Evolutionary conservation across 106 monocot genomes (phyloP), one percentile per base, ranked within the genome.

Genomic region (Phalaenopsis aphrodite): DNA sequence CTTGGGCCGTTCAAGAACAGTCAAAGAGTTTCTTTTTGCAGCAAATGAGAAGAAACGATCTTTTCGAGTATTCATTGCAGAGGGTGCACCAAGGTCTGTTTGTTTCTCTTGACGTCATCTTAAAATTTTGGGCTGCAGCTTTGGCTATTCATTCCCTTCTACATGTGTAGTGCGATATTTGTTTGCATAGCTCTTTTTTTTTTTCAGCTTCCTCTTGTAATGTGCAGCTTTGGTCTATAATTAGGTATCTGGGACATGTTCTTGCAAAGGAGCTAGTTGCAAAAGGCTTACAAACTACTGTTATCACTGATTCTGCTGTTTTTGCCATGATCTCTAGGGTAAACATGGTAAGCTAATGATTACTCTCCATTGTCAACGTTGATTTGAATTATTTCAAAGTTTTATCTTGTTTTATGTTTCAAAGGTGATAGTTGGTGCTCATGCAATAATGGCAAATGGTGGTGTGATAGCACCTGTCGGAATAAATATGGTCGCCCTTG

Each of bases 311-410:
- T 84, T 94, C 98, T 66, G 98, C 94, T n/a, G 88, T 98, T 81
- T 98, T 98, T 91, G 94, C 98, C 9, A 98, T 98, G 90, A 98
- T 98, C 82, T 98, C 94, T 58, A 84, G 98, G 82, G 94, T 98
- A 55, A 98, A 98, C 76, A 98, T 98, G 98, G 98, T 98, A 85
- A 69, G 55, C 43, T 65, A 56, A 39, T 41, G 0, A 23, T 38
- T 39, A 56, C 10, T 68, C 52, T 37, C 45, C 37, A 37, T 18
- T 57, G 17, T 24, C 37, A 45, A 67, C 14, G 9, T 75, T 67
- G 17, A 41, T 79, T 74, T 5, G 47, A 76, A 24, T 64, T 76
- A 18, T 76, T 57, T 72, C 67, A 3, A 24, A 48, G 46, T 61
- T 69, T 6, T 83, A 56, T 83, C 69, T 72, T 82, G 15, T 17